Conservation (phyloP, 2,329 filamentous ascomycete species). For the Calonectria hongkongensis region DNA sequence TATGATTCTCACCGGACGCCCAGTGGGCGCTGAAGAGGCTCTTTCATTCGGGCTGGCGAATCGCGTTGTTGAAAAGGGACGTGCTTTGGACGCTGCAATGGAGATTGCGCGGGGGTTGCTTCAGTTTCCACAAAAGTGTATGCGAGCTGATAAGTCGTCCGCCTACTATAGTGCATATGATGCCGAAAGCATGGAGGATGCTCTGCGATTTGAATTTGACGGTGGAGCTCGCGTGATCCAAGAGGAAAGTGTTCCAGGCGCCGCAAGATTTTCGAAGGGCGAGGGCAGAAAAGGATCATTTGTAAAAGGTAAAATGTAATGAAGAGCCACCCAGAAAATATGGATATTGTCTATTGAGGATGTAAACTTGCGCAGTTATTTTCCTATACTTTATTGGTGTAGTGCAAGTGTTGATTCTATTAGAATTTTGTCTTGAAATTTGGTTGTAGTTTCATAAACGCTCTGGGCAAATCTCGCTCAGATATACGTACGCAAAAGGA, state of each 20-base stretch:
- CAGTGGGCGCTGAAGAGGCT: constrained; percentile 5
- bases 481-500: too few relatives aligned
- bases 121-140: constrained; percentile 9
- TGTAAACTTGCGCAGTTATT: too few relatives aligned
- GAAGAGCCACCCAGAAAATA: background rate
- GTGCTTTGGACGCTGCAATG: constrained; percentile 2
- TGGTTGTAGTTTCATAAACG: too few relatives aligned
- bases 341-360: too few relatives aligned
- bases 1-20: constrained; percentile 13
- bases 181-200: background rate
- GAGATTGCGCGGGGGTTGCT: background rate
- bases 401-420: too few relatives aligned
- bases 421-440: too few relatives aligned
- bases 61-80: background rate
- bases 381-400: too few relatives aligned
- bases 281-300: constrained; percentile 13
- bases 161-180: background rate
- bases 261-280: background rate
- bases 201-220: constrained; percentile 9
- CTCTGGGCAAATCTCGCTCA: too few relatives aligned
- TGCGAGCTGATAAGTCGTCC: constrained; percentile 6
- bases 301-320: background rate
- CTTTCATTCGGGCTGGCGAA: constrained; percentile 16
- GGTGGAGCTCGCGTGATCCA: background rate
- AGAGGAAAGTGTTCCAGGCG: constrained; percentile 1